These are phyloP conservation scores for Megacollybia platyphylla DNA, from an alignment of 1,284 basidiomycete genomes.

Conservation along the genomic window DNA sequence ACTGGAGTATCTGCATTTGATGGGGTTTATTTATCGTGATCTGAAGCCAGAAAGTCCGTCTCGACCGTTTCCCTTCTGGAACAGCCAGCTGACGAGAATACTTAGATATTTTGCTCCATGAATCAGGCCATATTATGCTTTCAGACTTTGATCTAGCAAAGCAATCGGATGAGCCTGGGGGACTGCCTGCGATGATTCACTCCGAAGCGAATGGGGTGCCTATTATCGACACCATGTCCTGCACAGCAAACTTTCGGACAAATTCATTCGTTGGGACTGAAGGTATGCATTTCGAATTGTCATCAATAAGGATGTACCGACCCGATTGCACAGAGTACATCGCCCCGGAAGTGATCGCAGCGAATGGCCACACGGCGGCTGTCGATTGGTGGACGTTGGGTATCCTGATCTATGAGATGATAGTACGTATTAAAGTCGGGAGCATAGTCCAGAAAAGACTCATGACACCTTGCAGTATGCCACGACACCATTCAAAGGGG, in stretches of 20 bases:
- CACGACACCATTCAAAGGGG: conserved; percentile 97
- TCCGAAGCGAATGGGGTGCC: conserved; percentile 77
- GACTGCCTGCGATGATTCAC: conserved; percentile 84
- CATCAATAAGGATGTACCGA: conserved; percentile 7
- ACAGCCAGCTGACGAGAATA: conserved; percentile 1
- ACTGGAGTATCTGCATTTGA: conserved; percentile 95
- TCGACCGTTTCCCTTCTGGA: neutral
- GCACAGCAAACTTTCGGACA: conserved; percentile 95
- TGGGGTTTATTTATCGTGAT: conserved; percentile 99
- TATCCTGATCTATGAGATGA: conserved; percentile 99
- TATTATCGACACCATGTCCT: conserved; percentile 92
- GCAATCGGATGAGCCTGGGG: conserved; percentile 78
- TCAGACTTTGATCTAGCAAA: conserved; percentile 99
- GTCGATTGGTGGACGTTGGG: conserved; percentile 99
- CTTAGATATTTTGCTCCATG: conserved; percentile 93
- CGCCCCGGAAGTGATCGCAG: conserved; percentile 97
- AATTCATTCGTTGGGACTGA: conserved; percentile 99
- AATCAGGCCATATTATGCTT: conserved; percentile 98
- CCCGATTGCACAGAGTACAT: conserved; percentile 71
- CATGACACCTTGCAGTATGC: conserved; percentile 56
- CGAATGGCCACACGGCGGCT: conserved; percentile 93
- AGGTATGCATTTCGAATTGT: conserved; percentile 37
- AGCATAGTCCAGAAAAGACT: neutral
- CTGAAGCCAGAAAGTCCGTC: conserved; percentile 96
- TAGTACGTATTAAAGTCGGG: conserved; percentile 52